These are phyloP conservation scores for Dendrobium huoshanense DNA, from an alignment of 106 monocot genomes.

Conservation along the genomic window DNA sequence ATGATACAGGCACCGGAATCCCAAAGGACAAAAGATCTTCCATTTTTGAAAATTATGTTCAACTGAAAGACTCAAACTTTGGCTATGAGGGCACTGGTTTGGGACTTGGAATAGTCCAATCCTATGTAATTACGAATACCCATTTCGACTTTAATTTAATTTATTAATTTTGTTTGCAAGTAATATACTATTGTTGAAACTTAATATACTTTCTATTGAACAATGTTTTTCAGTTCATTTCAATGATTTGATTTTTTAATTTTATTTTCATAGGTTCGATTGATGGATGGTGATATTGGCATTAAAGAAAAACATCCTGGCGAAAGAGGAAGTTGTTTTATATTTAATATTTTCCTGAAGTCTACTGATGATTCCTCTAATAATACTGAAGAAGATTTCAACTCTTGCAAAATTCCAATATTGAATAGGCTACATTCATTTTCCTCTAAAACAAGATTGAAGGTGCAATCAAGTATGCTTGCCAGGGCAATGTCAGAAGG, in stretches of 20 bases:
- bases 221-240: not conserved
- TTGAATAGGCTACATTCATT: not conserved
- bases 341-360: slow-evolving; percentile 74
- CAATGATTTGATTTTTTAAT: not conserved
- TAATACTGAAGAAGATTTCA: slow-evolving; percentile 9
- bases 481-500: slow-evolving; percentile 11
- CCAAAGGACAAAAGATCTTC: slow-evolving; percentile 74
- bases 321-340: slow-evolving; percentile 75
- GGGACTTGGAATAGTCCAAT: slow-evolving; percentile 95
- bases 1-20: slow-evolving; percentile 80
- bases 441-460: not conserved
- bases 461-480: not conserved
- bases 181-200: not conserved
- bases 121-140: slow-evolving; percentile 48
- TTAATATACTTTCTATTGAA: not conserved
- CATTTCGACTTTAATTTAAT: slow-evolving; percentile 1
- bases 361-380: slow-evolving; percentile 7
- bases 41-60: slow-evolving; percentile 90
- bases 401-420: not conserved
- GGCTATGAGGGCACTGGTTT: slow-evolving; percentile 77
- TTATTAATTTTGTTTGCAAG: not conserved
- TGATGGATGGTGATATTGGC: slow-evolving; percentile 89
- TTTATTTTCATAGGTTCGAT: slow-evolving; percentile 47
- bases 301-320: slow-evolving; percentile 64
- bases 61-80: slow-evolving; percentile 44